These are phyloP conservation scores for Gastroboletus turbinatus DNA, from an alignment of 1,284 basidiomycete species.

Conservation along the genomic window DNA sequence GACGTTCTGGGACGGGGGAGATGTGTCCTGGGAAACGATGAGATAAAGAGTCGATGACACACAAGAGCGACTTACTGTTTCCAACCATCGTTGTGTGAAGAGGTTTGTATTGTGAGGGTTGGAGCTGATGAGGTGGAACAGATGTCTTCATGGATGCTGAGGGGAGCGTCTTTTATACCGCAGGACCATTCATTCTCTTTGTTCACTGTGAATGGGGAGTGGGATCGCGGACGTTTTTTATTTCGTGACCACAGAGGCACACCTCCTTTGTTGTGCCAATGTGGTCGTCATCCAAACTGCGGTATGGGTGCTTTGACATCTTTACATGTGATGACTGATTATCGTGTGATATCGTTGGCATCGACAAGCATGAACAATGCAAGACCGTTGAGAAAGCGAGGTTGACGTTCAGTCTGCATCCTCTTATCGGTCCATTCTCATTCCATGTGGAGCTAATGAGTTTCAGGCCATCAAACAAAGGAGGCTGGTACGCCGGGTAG, in stretches of 20 bases:
- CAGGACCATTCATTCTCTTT: background rate
- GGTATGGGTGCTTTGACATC: constrained; percentile 1
- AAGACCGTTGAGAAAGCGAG: background rate
- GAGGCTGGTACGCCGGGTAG: background rate
- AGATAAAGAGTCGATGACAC: background rate
- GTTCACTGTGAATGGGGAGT: background rate
- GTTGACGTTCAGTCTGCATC: background rate
- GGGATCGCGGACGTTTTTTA: background rate
- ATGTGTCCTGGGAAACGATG: background rate
- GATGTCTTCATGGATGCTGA: background rate
- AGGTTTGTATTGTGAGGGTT: background rate
- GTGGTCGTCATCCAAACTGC: background rate
- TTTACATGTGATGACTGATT: background rate
- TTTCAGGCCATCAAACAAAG: background rate
- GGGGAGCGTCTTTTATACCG: constrained; percentile 9
- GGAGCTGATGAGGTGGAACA: background rate
- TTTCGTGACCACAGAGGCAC: background rate
- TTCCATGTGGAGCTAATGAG: background rate
- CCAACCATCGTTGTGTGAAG: constrained; percentile 1
- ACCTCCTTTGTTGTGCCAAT: constrained; percentile 3
- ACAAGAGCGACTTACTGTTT: constrained; percentile 1
- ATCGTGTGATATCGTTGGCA: constrained; percentile 27
- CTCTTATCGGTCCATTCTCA: background rate
- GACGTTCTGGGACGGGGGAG: background rate
- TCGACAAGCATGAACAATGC: background rate